A percentile compares a stretch with the other conserved stretches of the same genome.
Evolutionary conservation across 306 rosid species (phyloP).

Genomic region (Neltuma alba): DNA sequence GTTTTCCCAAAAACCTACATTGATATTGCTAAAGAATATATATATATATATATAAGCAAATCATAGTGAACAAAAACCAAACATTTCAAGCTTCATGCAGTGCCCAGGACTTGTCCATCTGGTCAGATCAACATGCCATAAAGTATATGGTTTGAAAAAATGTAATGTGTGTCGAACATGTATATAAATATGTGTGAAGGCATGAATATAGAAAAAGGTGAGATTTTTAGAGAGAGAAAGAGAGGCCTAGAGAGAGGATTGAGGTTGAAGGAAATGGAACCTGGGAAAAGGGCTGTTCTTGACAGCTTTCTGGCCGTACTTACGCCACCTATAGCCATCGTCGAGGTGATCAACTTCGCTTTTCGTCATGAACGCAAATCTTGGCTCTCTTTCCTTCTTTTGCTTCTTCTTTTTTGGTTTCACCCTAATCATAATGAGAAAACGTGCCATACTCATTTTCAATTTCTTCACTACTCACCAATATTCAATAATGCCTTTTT

Average conservation of each 20-base stretch:
- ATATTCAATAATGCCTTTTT: not conserved
- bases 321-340: slow-evolving; percentile 93
- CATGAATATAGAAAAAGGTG: not conserved
- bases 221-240: not conserved
- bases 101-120: not conserved
- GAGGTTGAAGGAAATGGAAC: slow-evolving; percentile 31
- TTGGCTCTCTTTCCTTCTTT: slow-evolving; percentile 69
- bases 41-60: not conserved
- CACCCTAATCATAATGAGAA: slow-evolving; percentile 37
- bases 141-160: not conserved
- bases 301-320: slow-evolving; percentile 96
- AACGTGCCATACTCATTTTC: not conserved
- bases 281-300: slow-evolving; percentile 97
- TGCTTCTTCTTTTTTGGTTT: slow-evolving; percentile 79
- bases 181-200: not conserved
- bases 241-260: not conserved
- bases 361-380: slow-evolving; percentile 86
- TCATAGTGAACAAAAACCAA: not conserved
- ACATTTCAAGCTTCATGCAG: not conserved
- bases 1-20: not conserved
- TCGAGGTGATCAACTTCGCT: slow-evolving; percentile 87
- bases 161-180: not conserved
- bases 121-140: not conserved
- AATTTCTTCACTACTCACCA: not conserved
- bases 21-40: not conserved